Conservation (phyloP, 352 stramenopile species). For the Pseudoperonospora humuli region DNA sequence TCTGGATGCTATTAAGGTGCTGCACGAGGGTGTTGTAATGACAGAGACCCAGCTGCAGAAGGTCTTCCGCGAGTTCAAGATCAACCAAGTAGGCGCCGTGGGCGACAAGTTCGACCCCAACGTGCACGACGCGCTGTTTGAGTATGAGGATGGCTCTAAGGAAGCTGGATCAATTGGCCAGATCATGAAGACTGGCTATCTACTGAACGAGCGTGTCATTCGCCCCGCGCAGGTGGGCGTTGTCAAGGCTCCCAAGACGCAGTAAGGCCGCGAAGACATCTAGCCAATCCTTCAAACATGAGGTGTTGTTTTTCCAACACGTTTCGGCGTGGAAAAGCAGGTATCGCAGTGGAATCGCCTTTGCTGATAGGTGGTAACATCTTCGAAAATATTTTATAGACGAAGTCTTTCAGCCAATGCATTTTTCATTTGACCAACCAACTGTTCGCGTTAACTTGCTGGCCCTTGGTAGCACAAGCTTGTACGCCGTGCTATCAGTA, state of each 20-base stretch:
- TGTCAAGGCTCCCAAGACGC: conserved; percentile 47
- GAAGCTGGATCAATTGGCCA: conserved; percentile 90
- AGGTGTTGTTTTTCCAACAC: neutral
- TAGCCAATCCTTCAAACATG: neutral
- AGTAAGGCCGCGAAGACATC: conserved; percentile 10
- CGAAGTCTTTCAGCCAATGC: conserved; percentile 12
- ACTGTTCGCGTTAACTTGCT: neutral
- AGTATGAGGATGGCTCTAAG: conserved; percentile 90
- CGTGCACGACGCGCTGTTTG: conserved; percentile 96
- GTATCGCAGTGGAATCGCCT: neutral
- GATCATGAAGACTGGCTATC: conserved; percentile 96
- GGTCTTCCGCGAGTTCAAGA: conserved; percentile 90
- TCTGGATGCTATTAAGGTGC: conserved; percentile 55
- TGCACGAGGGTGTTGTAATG: conserved; percentile 90
- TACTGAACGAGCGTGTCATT: conserved; percentile 93
- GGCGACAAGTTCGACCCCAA: conserved; percentile 98
- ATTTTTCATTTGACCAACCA: neutral
- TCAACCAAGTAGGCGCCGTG: conserved; percentile 87
- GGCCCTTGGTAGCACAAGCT: no score
- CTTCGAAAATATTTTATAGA: conserved; percentile 22
- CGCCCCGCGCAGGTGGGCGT: conserved; percentile 94
- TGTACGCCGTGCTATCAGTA: no score
- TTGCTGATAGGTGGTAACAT: neutral
- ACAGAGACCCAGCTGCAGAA: conserved; percentile 94
- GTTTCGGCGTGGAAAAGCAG: conserved; percentile 5